Evolutionary conservation across 164 flowering plant genomes (phyloP), one percentile per base, ranked within the genome.

Genomic region (Santalum album): DNA sequence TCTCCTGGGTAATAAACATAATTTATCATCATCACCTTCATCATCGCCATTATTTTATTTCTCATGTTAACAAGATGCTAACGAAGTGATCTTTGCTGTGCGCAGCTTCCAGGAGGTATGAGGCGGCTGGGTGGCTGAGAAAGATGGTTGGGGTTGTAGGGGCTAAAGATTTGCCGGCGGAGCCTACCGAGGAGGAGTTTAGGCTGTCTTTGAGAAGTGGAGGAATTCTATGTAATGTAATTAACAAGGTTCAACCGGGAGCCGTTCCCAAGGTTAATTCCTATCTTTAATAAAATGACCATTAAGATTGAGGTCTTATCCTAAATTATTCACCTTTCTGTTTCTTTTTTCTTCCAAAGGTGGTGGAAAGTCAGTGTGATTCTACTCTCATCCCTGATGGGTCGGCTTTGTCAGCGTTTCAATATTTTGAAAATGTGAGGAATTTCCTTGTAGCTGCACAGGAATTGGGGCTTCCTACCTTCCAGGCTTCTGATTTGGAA

Each of bases 401-500:
- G 42, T 95, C 96, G 1, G 96, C 99, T 57, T 72, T 94, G 57
- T 82, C 96, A 0, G 97, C 94, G 15, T 94, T 65, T 68, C 99
- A 94, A 68, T 94, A 90, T 62, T 94, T 94, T 67, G 99, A 94
- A 62, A 94, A 94, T 62, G 95, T 87, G 51, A 84, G 97, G 67
- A 94, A 94, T 53, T 94, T 87, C 64, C 83, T 87, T 25, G 95
- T 82, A 12, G 90, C 95, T 25, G 74, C 71, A 54, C 81, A 87
- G 69, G 92, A 86, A 58, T 32, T 90, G 74, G 90, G 95, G 40
- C 67, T 94, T 70, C 99, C 99, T 19, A 75, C 79, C 16, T 94
- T 94, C 71, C 97, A 94, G 72, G 95, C 87, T 26, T 94, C 99
- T 62, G 99, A 94, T 81, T 74, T 94, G 7, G 96, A 87, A 61